A percentile compares a stretch with the other conserved stretches of the same genome.
phyloP scores from a whole-genome alignment of 2,329 filamentous ascomycete genomes.

The Pseudogymnoascus sp. region DNA sequence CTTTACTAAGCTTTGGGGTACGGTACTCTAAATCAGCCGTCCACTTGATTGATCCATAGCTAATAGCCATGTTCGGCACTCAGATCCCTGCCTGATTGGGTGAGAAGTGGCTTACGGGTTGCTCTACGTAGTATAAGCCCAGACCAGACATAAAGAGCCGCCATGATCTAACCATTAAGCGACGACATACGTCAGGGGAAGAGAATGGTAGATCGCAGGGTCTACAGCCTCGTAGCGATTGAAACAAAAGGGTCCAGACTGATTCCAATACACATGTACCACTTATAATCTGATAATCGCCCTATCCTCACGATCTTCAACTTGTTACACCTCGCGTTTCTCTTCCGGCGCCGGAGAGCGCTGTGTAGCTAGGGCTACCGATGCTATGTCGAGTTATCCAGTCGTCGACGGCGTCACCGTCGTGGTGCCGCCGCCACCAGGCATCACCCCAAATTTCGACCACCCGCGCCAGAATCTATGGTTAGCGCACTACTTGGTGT shows the following conservation, averaged over 20 bases:
- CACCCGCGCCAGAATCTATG: slow-evolving; percentile 12
- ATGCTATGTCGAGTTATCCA: slow-evolving; percentile 7
- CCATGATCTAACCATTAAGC: not conserved
- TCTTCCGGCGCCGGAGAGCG: not conserved
- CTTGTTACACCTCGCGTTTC: not conserved
- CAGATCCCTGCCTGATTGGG: not conserved
- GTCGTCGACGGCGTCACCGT: slow-evolving; percentile 11
- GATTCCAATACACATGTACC: not conserved
- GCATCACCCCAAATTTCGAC: slow-evolving; percentile 13
- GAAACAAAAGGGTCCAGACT: not conserved
- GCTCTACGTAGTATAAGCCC: not conserved
- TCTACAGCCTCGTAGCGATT: not conserved
- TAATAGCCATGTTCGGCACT: not conserved
- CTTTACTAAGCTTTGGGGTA: not conserved
- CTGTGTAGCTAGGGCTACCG: not conserved
- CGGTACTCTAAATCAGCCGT: not conserved
- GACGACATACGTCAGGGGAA: not conserved
- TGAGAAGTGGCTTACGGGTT: not conserved
- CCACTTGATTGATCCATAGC: not conserved
- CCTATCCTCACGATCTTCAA: not conserved
- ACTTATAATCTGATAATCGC: not conserved
- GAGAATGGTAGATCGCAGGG: not conserved
- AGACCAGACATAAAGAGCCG: not conserved
- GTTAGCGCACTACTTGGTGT: slow-evolving; percentile 12
- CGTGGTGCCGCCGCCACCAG: slow-evolving; percentile 11